phyloP scores from a whole-genome alignment of 768 basidiomycete species.

The Cystobasidium onofrii region DNA sequence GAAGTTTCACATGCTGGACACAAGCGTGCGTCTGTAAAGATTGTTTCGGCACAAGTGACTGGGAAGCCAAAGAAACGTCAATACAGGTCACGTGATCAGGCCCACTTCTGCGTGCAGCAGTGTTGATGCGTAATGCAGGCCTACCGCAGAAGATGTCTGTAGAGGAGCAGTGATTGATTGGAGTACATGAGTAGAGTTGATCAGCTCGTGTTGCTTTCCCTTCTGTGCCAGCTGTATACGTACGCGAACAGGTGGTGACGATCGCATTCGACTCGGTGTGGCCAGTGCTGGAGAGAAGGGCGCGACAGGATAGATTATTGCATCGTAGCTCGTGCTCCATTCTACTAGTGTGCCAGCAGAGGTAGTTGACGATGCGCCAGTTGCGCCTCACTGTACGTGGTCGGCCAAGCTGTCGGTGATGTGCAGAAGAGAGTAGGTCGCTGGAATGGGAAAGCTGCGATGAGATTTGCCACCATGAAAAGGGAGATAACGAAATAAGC shows the following conservation, averaged over 20 bases:
- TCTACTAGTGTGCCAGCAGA: too few species aligned
- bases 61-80: background rate
- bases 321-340: slow-evolving; percentile 29
- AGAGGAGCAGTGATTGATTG: background rate
- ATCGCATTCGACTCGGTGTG: slow-evolving; percentile 21
- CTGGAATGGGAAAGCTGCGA: background rate
- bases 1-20: slow-evolving; percentile 41
- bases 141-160: slow-evolving; percentile 38
- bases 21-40: slow-evolving; percentile 35
- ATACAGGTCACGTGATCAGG: slow-evolving; percentile 1
- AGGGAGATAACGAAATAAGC: background rate
- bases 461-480: background rate
- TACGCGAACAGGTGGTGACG: slow-evolving; percentile 30
- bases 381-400: too few species aligned
- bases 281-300: background rate
- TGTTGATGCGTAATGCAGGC: background rate
- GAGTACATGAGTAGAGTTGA: background rate
- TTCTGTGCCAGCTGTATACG: slow-evolving; percentile 5
- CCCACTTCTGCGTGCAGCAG: background rate
- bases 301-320: slow-evolving; percentile 7
- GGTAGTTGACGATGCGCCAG: too few species aligned
- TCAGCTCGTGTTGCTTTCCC: too few species aligned
- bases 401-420: background rate
- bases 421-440: background rate
- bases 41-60: slow-evolving; percentile 41